Conservation (phyloP, 768 basidiomycete genomes). For the Nidula microcarpa region DNA sequence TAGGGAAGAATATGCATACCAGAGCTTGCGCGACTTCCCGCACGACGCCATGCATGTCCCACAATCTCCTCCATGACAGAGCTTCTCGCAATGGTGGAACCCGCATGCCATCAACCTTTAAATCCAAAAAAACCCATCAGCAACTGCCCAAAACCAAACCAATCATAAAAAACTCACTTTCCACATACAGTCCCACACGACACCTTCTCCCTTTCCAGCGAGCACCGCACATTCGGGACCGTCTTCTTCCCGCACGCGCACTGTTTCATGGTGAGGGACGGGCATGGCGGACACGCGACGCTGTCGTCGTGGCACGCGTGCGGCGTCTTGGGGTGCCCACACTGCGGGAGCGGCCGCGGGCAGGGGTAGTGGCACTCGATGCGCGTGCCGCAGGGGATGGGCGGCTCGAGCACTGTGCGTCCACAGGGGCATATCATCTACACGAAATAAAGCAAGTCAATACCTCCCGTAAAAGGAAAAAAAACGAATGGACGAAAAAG, state of each 20-base stretch:
- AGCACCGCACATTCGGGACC: conserved; percentile 80
- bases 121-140: background rate
- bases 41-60: conserved; percentile 75
- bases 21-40: conserved; percentile 83
- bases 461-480: background rate
- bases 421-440: conserved; percentile 82
- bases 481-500: background rate
- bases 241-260: conserved; percentile 90
- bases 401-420: conserved; percentile 83
- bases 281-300: conserved; percentile 79
- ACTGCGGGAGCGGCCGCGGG: conserved; percentile 58
- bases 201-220: conserved; percentile 71
- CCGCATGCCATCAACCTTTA: conserved; percentile 76
- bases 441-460: conserved; percentile 2
- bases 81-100: conserved; percentile 80
- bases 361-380: conserved; percentile 84
- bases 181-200: conserved; percentile 83
- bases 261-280: conserved; percentile 68
- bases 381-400: conserved; percentile 81
- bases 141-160: background rate
- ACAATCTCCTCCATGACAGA: conserved; percentile 83
- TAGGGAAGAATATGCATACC: conserved; percentile 40
- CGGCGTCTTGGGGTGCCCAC: conserved; percentile 76
- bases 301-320: conserved; percentile 84
- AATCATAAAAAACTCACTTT: conserved; percentile 40